Percentiles rank a stretch among this genome's conserved stretches.
Evolutionary conservation across 495 filamentous ascomycete species (phyloP).

Genomic region (Hypomontagnella submonticulosa): DNA sequence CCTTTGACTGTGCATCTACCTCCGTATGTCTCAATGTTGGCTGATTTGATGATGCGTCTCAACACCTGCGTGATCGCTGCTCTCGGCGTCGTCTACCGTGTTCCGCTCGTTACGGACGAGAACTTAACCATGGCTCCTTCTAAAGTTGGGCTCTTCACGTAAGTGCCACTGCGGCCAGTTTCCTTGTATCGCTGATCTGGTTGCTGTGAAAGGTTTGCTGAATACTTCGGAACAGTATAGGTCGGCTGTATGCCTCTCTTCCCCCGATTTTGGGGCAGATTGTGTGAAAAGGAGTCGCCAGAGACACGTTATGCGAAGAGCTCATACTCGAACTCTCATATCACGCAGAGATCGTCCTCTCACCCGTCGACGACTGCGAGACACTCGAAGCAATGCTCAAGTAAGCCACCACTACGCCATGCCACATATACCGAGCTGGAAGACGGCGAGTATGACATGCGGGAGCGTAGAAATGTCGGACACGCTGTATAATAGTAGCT

Average conservation of each 20-base stretch:
- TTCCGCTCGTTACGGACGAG: constrained; percentile 42
- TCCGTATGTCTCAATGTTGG: background rate
- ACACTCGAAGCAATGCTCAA: constrained; percentile 5
- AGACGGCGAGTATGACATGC: too few relatives aligned
- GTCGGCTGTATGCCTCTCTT: constrained; percentile 49
- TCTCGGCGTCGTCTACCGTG: constrained; percentile 43
- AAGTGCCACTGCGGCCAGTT: constrained; percentile 28
- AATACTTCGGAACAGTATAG: constrained; percentile 48
- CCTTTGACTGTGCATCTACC: too few relatives aligned
- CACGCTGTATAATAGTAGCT: too few relatives aligned
- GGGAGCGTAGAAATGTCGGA: too few relatives aligned
- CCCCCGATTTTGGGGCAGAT: constrained; percentile 41
- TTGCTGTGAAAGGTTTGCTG: constrained; percentile 30
- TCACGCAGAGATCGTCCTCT: constrained; percentile 4
- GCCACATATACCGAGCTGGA: constrained; percentile 7
- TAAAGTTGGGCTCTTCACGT: constrained; percentile 52
- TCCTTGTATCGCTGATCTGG: too few relatives aligned
- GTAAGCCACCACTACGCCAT: constrained; percentile 4
- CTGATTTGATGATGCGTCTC: background rate
- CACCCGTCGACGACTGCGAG: constrained; percentile 3
- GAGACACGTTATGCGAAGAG: constrained; percentile 7
- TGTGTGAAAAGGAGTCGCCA: constrained; percentile 1
- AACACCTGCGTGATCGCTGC: constrained; percentile 47
- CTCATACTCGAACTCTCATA: constrained; percentile 12
- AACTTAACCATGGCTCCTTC: constrained; percentile 45